phyloP scores from a whole-genome alignment of 2,329 filamentous ascomycete genomes.

The Teratosphaeria zuluensis region DNA sequence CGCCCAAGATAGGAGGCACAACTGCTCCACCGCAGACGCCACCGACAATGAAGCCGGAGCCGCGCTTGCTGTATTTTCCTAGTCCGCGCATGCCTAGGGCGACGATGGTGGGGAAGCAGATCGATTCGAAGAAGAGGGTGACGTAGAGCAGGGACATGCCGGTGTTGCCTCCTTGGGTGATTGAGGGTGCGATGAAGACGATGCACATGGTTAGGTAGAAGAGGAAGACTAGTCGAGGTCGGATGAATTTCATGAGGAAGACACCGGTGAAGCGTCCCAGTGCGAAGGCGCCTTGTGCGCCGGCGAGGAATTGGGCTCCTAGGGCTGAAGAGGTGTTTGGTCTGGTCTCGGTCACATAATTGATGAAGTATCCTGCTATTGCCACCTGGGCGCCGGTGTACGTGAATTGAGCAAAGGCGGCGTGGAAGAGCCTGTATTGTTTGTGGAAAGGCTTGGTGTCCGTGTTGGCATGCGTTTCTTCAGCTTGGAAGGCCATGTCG shows the following conservation, averaged over 20 bases:
- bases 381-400: slow-evolving; percentile 49
- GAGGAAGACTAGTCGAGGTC: slow-evolving; percentile 61
- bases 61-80: slow-evolving; percentile 67
- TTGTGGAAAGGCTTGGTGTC: slow-evolving; percentile 44
- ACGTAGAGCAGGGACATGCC: slow-evolving; percentile 49
- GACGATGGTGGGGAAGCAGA: slow-evolving; percentile 74
- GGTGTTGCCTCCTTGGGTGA: slow-evolving; percentile 41
- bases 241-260: slow-evolving; percentile 55
- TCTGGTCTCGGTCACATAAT: slow-evolving; percentile 49
- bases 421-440: slow-evolving; percentile 66
- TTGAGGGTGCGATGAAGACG: slow-evolving; percentile 46
- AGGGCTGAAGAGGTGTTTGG: slow-evolving; percentile 43
- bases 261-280: slow-evolving; percentile 61
- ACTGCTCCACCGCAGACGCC: slow-evolving; percentile 64
- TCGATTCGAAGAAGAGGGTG: slow-evolving; percentile 72
- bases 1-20: slow-evolving; percentile 62
- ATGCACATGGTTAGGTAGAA: slow-evolving; percentile 52
- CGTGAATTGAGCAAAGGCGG: slow-evolving; percentile 66
- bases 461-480: slow-evolving; percentile 18
- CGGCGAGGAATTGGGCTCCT: slow-evolving; percentile 60
- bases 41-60: slow-evolving; percentile 61
- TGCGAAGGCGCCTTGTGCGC: slow-evolving; percentile 64
- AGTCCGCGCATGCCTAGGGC: slow-evolving; percentile 67
- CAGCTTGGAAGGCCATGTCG: slow-evolving; percentile 48
- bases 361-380: slow-evolving; percentile 54